Percentiles rank a stretch among this genome's conserved stretches.
Conservation (phyloP, 2,329 filamentous ascomycete species). For the Monosporascus sp. region DNA sequence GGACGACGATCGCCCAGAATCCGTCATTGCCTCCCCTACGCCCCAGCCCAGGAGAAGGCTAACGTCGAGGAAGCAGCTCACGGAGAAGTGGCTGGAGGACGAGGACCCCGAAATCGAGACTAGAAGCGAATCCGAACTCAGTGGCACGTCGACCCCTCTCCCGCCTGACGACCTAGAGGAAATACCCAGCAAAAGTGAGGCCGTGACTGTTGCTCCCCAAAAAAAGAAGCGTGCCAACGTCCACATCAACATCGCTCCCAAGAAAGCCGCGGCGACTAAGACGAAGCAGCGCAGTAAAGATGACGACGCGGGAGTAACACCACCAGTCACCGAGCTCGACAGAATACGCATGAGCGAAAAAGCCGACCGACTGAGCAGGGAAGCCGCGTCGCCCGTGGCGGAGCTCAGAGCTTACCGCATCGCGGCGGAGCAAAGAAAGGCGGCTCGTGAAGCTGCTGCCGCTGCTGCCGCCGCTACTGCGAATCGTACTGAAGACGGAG, state of each 20-base stretch:
- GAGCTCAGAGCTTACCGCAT: background rate
- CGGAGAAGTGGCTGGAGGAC: constrained; percentile 11
- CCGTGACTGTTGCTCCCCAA: background rate
- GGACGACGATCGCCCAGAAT: background rate
- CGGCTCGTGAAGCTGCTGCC: background rate
- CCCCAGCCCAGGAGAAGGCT: background rate
- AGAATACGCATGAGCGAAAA: background rate
- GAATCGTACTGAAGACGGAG: background rate
- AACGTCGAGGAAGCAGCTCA: constrained; percentile 5
- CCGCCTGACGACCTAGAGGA: background rate
- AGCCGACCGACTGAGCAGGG: background rate
- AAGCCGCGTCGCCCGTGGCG: background rate
- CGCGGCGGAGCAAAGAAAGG: background rate
- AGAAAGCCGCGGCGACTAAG: too few species aligned
- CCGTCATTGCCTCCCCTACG: background rate
- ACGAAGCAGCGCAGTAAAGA: too few species aligned
- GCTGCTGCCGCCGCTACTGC: background rate
- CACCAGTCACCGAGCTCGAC: too few species aligned
- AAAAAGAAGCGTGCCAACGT: too few species aligned
- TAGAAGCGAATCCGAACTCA: background rate
- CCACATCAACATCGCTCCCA: too few species aligned
- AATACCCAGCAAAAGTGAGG: background rate
- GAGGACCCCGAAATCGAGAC: background rate
- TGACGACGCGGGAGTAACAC: too few species aligned
- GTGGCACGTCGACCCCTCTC: too few species aligned